Evolutionary conservation across 2,329 filamentous ascomycete genomes (phyloP), one percentile per base, ranked within the genome.

Genomic region (Paramyrothecium roridum): DNA sequence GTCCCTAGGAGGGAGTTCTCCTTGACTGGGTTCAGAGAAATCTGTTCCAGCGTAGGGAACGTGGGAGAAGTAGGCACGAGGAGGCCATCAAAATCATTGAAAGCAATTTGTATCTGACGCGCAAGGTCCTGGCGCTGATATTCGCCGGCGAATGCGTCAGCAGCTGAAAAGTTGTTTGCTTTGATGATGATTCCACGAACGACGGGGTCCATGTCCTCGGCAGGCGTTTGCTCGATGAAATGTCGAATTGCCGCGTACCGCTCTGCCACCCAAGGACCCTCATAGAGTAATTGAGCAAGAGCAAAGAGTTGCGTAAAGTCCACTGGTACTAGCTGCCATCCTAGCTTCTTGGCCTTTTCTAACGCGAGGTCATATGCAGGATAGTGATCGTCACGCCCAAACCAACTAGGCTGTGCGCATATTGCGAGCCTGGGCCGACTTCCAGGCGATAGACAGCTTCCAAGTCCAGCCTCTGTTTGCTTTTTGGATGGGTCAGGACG

Each of bases 41-140:
- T 73, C 56, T 83, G 75, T 19, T 76, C 70, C 3, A 84, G 73
- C 0, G 77, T 83, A 43, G 75, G 76, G 58, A 80, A 79, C 2
- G 70, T 75, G 6, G 83, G 83, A 16, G 80, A 72, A 0, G 83
- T 86, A 0, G 84, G 84, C 2, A 86, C 81, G 0, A 86, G 61
- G 3, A 83, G 66, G 2, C 77, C 73, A 57, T 82, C 80, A 30
- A 79, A 78, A 2, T 63, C 63, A 2, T 65, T 65, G 55, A 80
- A 76, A 0, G 56, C 68, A 1, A 63, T 34, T n/a, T 78, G 66
- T 11, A 76, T 76, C 55, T 73, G 61, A 6, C 76, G 67, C 2
- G 73, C 76, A 21, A 79, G 72, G 22, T 70, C 66, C 47, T 70
- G 68, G 4, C 71, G 69, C 4, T 62, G 53, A 49, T 75, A 74